Percentiles rank a stretch among this genome's conserved stretches.
Conservation (phyloP, 139 green algal genomes). For the Coelastrella sp. region DNA sequence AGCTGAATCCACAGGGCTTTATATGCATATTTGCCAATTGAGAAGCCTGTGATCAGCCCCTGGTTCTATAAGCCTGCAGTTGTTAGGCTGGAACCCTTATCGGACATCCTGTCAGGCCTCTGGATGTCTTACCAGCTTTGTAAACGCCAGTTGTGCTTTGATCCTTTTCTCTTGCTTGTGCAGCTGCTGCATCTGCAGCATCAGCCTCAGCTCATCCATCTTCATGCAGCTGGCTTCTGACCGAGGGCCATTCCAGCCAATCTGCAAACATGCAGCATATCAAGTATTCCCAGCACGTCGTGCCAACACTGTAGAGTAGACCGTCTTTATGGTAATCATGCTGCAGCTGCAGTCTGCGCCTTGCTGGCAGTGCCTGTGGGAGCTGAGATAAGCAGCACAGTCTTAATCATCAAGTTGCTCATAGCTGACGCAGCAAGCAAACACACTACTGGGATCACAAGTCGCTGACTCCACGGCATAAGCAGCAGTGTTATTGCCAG, state of each 20-base stretch:
- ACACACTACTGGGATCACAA: too few species aligned
- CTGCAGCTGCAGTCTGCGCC: too few species aligned
- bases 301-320: background rate
- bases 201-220: background rate
- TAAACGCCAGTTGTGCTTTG: background rate
- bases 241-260: background rate
- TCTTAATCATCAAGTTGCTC: too few species aligned
- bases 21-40: too few species aligned
- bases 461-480: background rate
- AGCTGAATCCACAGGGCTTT: too few species aligned
- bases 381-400: too few species aligned
- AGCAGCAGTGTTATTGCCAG: background rate
- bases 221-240: background rate
- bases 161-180: background rate
- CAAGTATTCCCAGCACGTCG: background rate
- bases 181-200: background rate
- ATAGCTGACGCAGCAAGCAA: too few species aligned
- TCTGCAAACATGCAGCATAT: background rate
- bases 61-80: too few species aligned
- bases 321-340: background rate
- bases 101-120: background rate
- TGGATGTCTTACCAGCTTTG: background rate
- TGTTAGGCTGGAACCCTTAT: background rate
- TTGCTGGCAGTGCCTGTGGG: too few species aligned
- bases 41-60: too few species aligned